Evolutionary conservation across 176 grass and related monocot species (phyloP), one percentile per base, ranked within the genome.

Genomic region (Bothriochloa decipiens): DNA sequence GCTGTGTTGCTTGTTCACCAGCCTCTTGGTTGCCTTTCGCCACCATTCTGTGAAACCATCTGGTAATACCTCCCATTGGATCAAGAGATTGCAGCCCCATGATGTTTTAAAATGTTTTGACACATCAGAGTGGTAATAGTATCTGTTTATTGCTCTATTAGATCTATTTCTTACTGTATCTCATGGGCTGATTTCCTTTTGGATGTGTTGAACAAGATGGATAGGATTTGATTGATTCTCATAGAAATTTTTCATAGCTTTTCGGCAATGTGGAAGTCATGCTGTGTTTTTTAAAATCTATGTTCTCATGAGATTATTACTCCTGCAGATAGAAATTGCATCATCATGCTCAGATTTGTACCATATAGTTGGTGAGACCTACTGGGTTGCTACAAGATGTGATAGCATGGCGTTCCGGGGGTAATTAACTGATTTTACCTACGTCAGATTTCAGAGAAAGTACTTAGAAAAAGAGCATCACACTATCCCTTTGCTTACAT

Each of bases 341-440:
- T 87, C 76, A 3, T 96, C 93, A 25, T 99, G 96, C 84, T 99
- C 84, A 52, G 96, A 99, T 74, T 67, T 99, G 45, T 99, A 91
- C 75, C 53, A 91, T 85, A 43, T 99, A 80, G 86, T 96, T 87
- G 96, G 91, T 25, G 91, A 99, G 76, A 96, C 84, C 81, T 99
- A 96, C 81, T 96, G 96, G 96, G 91, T 99, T 7, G 80, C 89
- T 85, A 99, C 93, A 65, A 94, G 91, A 79, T 95, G 93, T n/a
- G 86, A 96, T 47, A 96, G 96, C 62, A 81, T 78, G 74, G 89
- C 85, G 20, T 92, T 89, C 87, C 85, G 92, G 68, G 93, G 93
- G 96, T 98, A 94, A 93, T 60, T 33, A 76, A 70, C 70, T 60
- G 46, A 53, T 70, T 72, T 64, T 72, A 70, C 63, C 64, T 42